Base-by-base conservation (phyloP, 768 basidiomycete species). In the Brasilioporus rufonigricans region DNA sequence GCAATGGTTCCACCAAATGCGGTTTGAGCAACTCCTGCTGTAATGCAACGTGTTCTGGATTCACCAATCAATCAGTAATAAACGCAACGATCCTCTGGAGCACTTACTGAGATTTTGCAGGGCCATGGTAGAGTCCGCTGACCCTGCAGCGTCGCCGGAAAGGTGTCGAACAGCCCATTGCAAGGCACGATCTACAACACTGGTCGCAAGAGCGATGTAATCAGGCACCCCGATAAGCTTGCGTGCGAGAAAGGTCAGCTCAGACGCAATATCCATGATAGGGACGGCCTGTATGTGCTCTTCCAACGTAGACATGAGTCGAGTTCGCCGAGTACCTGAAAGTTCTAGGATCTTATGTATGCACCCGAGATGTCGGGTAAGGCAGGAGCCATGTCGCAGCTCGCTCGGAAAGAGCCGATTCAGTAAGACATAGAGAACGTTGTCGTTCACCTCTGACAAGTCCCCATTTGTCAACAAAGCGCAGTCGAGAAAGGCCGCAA, bases 1-100 rank as follows among this genome's bases (percentile, higher is more conserved):
- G 59, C 18, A 93, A 68, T 1, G 90, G 85, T 55, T 97, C 93
- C 1, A 82, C 84, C 10, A 87, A 65, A 59, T 88, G 82, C 1
- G 76, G 59, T 58, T 86, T 86, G 32, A 61, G 58, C 26, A 55
- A 44, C 35, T 56, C 39, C 24, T 65, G 56, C 5, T 38, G 57
- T 8, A 9, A 41, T 4, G 33, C 21, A n/a, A 70, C 23, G n/a
- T 51, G 29, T 32, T 48, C 69, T 70, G 39, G 9, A 14, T 29
- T 0, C 18, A 21, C 23, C 11, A 5, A 49, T 60, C 10, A 58
- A 41, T 52, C 19, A 2, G 4, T 14, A 6, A 26, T 24, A 3
- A 38, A 26, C 13, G 7, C 16, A 33, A 32, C 32, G 14, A 44
- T 3, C 10, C 14, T 31, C 5, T 5, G 5, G 1, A 50, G 18